Conservation (phyloP, 2,329 filamentous ascomycete genomes). For the Penicillium capsulatum region DNA sequence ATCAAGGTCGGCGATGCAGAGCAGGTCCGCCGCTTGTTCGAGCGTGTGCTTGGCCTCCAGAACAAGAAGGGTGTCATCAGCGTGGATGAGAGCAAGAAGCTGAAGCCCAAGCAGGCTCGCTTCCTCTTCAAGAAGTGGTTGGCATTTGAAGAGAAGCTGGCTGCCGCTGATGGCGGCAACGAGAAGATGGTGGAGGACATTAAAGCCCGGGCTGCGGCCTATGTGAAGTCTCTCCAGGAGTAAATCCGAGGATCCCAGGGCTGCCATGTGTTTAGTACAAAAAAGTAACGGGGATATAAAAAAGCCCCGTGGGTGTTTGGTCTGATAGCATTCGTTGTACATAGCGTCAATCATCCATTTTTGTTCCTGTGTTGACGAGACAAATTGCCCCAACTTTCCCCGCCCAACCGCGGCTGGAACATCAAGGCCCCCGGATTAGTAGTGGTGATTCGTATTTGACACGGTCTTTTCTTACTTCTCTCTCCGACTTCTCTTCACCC, state of each 20-base stretch:
- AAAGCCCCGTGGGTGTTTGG: constrained; percentile 22
- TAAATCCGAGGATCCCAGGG: constrained; percentile 6
- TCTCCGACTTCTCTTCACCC: neutral
- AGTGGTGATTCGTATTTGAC: neutral
- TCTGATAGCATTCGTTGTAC: constrained; percentile 24
- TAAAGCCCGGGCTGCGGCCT: constrained; percentile 65
- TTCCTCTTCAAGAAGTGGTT: constrained; percentile 91
- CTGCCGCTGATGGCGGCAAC: constrained; percentile 52
- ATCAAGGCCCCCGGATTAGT: too few relatives aligned
- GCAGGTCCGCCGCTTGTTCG: constrained; percentile 72
- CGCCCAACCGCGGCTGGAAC: too few relatives aligned
- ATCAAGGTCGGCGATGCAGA: constrained; percentile 57
- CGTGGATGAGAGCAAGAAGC: constrained; percentile 50
- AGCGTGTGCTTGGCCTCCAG: constrained; percentile 59
- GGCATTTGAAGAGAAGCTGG: constrained; percentile 71
- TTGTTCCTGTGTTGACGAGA: constrained; percentile 1
- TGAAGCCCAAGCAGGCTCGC: constrained; percentile 79
- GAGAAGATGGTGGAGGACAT: constrained; percentile 67
- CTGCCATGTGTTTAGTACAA: neutral
- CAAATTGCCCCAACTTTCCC: neutral
- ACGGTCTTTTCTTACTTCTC: neutral
- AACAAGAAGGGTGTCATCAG: constrained; percentile 37
- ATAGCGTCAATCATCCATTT: constrained; percentile 22
- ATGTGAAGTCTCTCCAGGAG: constrained; percentile 51
- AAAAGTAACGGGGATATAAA: constrained; percentile 13